Percentiles rank a stretch among this genome's conserved stretches.
Evolutionary conservation across 768 basidiomycete species (phyloP).

Genomic region (Agrocybe praecox): DNA sequence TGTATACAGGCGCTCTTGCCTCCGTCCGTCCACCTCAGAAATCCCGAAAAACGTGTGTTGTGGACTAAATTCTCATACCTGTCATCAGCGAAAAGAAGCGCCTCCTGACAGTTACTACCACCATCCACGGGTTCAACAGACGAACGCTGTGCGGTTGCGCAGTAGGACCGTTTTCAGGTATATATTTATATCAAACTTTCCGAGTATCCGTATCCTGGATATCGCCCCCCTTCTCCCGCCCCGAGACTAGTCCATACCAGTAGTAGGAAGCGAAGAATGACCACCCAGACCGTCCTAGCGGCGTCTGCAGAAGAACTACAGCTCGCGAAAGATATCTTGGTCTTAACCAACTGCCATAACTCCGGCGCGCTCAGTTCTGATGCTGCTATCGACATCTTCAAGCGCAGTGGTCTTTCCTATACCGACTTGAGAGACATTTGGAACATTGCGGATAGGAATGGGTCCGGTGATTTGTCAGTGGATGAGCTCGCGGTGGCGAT

Average conservation of each 20-base stretch:
- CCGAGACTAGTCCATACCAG: no score
- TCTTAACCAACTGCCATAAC: slow-evolving; percentile 22
- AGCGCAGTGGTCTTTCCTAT: slow-evolving; percentile 54
- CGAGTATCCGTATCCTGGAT: background rate
- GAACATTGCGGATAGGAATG: slow-evolving; percentile 62
- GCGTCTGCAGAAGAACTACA: slow-evolving; percentile 30
- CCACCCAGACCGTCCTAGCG: background rate
- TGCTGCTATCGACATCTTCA: slow-evolving; percentile 59
- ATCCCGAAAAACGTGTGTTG: no score
- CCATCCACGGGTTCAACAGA: background rate
- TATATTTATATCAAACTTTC: background rate
- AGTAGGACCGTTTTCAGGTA: background rate
- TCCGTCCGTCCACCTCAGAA: no score
- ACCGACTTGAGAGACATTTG: slow-evolving; percentile 61
- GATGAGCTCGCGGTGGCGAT: slow-evolving; percentile 61
- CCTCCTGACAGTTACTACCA: no score
- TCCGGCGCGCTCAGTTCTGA: slow-evolving; percentile 33
- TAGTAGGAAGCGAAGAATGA: no score
- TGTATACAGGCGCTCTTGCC: no score
- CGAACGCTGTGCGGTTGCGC: background rate
- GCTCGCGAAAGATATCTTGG: slow-evolving; percentile 30
- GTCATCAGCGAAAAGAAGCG: no score
- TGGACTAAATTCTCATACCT: no score
- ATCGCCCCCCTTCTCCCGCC: background rate
- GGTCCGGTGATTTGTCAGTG: slow-evolving; percentile 55